Percentiles rank a stretch among this genome's conserved stretches.
Conservation (phyloP, 768 basidiomycete species). For the Pluteus cervinus region DNA sequence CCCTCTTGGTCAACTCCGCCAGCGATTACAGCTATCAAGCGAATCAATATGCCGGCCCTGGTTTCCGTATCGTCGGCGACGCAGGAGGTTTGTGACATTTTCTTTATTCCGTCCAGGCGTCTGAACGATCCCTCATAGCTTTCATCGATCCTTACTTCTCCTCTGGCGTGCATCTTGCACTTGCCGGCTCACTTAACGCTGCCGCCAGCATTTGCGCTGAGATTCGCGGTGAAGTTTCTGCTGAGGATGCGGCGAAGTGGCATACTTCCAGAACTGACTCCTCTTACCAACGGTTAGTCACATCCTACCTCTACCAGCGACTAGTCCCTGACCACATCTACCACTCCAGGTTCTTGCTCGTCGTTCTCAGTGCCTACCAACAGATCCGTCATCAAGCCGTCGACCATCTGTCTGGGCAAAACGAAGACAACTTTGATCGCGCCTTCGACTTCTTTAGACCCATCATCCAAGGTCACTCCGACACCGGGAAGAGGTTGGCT, state of each 20-base stretch:
- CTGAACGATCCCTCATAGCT: conserved; percentile 16
- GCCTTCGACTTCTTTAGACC: conserved; percentile 42
- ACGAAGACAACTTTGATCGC: conserved; percentile 42
- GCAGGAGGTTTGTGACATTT: conserved; percentile 27
- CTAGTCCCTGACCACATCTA: not conserved
- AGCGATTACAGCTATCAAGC: conserved; percentile 34
- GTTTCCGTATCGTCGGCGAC: conserved; percentile 33
- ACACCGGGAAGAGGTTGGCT: conserved; percentile 10
- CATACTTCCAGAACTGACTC: conserved; percentile 31
- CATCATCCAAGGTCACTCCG: conserved; percentile 16
- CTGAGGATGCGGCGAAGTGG: conserved; percentile 24
- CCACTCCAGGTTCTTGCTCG: conserved; percentile 38
- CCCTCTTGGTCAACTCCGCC: conserved; percentile 20
- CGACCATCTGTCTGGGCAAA: conserved; percentile 33
- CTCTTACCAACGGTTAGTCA: conserved; percentile 12
- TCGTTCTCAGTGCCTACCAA: conserved; percentile 46
- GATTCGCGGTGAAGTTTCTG: conserved; percentile 23
- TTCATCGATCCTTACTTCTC: conserved; percentile 45
- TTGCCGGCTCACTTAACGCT: conserved; percentile 32
- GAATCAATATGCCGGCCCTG: conserved; percentile 23
- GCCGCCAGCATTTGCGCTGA: conserved; percentile 31
- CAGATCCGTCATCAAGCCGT: conserved; percentile 38
- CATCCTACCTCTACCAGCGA: not conserved
- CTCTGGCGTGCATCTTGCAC: conserved; percentile 36
- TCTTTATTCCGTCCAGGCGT: not conserved